These are phyloP conservation scores for Pseudoneurospora amorphoporcata DNA, from an alignment of 495 filamentous ascomycete genomes.

Conservation along the genomic window DNA sequence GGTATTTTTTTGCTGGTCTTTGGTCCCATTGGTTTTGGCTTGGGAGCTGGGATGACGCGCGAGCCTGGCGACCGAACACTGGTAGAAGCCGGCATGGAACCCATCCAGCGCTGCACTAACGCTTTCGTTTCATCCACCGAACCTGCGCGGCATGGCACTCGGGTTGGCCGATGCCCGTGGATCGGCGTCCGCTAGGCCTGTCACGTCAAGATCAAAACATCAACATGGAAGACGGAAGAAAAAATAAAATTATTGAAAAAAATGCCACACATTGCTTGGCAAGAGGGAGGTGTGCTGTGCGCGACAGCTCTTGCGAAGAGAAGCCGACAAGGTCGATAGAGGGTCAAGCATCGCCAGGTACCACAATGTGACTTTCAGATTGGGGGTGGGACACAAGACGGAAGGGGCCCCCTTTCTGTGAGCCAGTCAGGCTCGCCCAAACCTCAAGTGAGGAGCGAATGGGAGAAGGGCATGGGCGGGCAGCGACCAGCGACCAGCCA, in stretches of 20 bases:
- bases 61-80: background rate
- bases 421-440: background rate
- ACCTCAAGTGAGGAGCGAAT: background rate
- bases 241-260: background rate
- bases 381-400: background rate
- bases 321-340: background rate
- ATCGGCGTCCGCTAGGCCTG: background rate
- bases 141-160: background rate
- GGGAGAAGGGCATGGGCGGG: background rate
- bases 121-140: background rate
- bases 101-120: background rate
- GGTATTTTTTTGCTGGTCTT: background rate
- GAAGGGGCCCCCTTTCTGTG: background rate
- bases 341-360: background rate
- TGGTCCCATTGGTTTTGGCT: background rate
- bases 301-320: background rate
- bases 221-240: background rate
- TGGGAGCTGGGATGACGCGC: background rate
- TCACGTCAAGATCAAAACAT: background rate
- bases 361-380: background rate
- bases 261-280: background rate
- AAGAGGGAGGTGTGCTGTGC: background rate
- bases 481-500: constrained; percentile 17
- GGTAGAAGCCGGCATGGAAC: background rate
- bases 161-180: background rate